Percentiles rank a stretch among this genome's conserved stretches.
These are phyloP conservation scores for Trametes maxima DNA, from an alignment of 768 basidiomycete genomes.

Conservation along the genomic window DNA sequence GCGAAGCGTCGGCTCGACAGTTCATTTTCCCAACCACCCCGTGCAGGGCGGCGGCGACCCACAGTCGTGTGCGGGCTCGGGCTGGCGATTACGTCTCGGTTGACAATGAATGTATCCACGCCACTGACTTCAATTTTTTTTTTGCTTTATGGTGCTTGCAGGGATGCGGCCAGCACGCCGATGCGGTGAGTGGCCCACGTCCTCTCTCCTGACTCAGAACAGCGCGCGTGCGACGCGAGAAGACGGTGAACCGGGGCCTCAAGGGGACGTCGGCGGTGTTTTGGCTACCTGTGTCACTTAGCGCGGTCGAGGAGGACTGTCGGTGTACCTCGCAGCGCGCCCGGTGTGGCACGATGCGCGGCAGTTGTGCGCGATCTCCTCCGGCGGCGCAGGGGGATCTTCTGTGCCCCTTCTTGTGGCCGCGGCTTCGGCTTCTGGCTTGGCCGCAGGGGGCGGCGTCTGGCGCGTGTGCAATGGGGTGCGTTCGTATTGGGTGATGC, in stretches of 20 bases:
- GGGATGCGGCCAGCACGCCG: constrained; percentile 74
- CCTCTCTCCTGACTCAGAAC: neutral
- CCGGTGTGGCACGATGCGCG: neutral
- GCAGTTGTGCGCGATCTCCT: constrained; percentile 8
- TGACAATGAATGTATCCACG: neutral
- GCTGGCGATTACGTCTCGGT: constrained; percentile 15
- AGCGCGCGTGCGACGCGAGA: neutral
- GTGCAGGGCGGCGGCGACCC: neutral
- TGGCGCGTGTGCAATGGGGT: too few species aligned
- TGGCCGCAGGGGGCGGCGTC: neutral
- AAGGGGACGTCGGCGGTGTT: neutral
- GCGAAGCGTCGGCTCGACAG: constrained; percentile 5
- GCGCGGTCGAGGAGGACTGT: neutral
- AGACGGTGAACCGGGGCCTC: neutral
- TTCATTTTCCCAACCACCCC: constrained; percentile 1
- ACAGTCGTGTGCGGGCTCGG: neutral
- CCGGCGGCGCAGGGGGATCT: neutral
- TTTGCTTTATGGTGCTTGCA: too few species aligned
- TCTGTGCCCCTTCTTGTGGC: neutral
- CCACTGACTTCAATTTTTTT: constrained; percentile 20
- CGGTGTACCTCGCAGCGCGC: neutral
- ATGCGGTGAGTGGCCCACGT: constrained; percentile 48
- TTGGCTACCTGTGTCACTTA: neutral
- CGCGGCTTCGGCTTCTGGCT: constrained; percentile 4
- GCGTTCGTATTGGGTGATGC: too few species aligned